A percentile compares a stretch with the other conserved stretches of the same genome.
Evolutionary conservation across 2,329 filamentous ascomycete genomes (phyloP).

Genomic region (Verticillium albo-atrum): DNA sequence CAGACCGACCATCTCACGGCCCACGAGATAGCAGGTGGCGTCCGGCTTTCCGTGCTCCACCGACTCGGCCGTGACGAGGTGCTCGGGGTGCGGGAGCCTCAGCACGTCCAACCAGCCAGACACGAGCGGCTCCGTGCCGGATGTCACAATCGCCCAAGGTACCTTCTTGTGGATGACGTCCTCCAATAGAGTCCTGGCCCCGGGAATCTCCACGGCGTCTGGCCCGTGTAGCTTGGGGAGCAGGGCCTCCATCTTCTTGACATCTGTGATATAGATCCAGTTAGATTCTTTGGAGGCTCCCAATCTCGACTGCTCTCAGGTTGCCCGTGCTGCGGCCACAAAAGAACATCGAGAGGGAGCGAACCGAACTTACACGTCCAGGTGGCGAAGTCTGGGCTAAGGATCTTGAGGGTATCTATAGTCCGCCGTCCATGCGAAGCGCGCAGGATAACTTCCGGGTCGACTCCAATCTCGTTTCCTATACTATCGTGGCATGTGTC

Average conservation of each 20-base stretch:
- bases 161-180: no score
- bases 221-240: no score
- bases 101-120: slow-evolving; percentile 68
- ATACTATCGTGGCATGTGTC: slow-evolving; percentile 44
- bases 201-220: no score
- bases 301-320: no score
- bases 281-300: no score
- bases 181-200: no score
- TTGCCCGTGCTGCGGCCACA: no score
- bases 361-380: slow-evolving; percentile 82
- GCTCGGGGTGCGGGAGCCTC: slow-evolving; percentile 58
- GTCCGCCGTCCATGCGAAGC: slow-evolving; percentile 88
- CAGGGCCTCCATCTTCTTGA: no score
- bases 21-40: slow-evolving; percentile 68
- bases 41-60: slow-evolving; percentile 74
- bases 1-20: slow-evolving; percentile 56
- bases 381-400: slow-evolving; percentile 80
- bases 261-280: no score
- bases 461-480: slow-evolving; percentile 76
- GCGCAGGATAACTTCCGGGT: slow-evolving; percentile 77
- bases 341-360: slow-evolving; percentile 15
- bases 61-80: slow-evolving; percentile 71
- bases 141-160: slow-evolving; percentile 85
- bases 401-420: slow-evolving; percentile 77
- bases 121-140: slow-evolving; percentile 64